These are phyloP conservation scores for Styphnolobium japonicum DNA, from an alignment of 306 rosid genomes.

Conservation along the genomic window DNA sequence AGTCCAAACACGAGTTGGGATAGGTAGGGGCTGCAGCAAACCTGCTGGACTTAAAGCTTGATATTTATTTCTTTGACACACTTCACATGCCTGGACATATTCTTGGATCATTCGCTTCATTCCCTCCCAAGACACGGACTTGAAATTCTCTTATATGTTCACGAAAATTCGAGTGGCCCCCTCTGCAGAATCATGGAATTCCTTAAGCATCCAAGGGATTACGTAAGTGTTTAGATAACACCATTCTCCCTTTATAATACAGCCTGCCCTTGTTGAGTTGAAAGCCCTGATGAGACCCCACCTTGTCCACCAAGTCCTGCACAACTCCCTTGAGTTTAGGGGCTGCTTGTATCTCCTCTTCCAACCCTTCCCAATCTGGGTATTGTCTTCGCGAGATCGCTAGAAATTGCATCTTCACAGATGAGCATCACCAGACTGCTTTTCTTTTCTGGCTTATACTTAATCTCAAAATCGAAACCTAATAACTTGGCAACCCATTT, in stretches of 20 bases:
- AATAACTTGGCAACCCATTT: not conserved
- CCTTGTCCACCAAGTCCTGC: not conserved
- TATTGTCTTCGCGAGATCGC: not conserved
- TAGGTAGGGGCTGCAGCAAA: not conserved
- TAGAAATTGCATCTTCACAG: not conserved
- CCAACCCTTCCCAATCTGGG: not conserved
- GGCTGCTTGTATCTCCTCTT: not conserved
- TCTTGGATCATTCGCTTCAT: not conserved
- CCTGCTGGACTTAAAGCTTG: too few species aligned
- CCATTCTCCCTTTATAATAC: too few species aligned
- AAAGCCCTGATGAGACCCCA: not conserved
- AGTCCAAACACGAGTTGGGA: not conserved
- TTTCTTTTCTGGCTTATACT: not conserved
- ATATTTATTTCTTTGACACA: too few species aligned
- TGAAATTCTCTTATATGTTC: not conserved
- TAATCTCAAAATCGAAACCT: not conserved
- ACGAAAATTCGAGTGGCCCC: not conserved
- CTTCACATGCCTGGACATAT: not conserved
- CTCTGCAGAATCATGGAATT: not conserved
- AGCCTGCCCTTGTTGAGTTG: not conserved
- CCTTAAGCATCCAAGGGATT: not conserved
- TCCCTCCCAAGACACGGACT: not conserved
- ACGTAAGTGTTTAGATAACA: too few species aligned
- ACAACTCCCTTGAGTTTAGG: not conserved
- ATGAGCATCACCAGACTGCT: not conserved